Percentiles rank a stretch among this genome's conserved stretches.
Evolutionary conservation across 148 eudicot species (phyloP).

Genomic region (Cornus suecica): DNA sequence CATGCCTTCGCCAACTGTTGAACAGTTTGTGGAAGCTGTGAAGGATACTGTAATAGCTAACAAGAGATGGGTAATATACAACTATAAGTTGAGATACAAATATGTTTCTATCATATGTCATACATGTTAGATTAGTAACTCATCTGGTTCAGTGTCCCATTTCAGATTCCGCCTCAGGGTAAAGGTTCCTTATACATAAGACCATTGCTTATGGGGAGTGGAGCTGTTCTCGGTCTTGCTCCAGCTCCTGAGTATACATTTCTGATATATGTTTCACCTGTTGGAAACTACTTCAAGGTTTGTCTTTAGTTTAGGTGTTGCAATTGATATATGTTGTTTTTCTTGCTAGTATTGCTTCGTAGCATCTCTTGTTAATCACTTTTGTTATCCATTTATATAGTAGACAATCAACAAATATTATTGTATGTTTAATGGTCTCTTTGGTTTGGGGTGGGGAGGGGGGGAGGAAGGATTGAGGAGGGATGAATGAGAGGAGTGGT

Average conservation of each 20-base stretch:
- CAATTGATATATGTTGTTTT: background rate
- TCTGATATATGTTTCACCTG: constrained; percentile 85
- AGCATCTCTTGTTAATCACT: background rate
- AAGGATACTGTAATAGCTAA: constrained; percentile 81
- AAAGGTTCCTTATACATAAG: constrained; percentile 88
- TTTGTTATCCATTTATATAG: background rate
- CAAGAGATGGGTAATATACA: constrained; percentile 76
- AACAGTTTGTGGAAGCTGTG: constrained; percentile 90
- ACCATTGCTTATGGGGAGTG: constrained; percentile 95
- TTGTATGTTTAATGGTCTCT: too few relatives aligned
- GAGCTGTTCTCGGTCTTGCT: constrained; percentile 88
- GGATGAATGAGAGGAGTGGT: too few relatives aligned
- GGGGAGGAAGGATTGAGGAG: too few relatives aligned
- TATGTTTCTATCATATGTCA: background rate
- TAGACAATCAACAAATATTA: background rate
- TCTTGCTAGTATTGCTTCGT: background rate
- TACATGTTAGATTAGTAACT: background rate
- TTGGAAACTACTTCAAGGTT: constrained; percentile 97
- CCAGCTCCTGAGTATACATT: constrained; percentile 98
- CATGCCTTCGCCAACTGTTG: constrained; percentile 94
- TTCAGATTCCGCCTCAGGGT: constrained; percentile 88
- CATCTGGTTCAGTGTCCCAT: constrained; percentile 8
- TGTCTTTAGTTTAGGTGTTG: constrained; percentile 5
- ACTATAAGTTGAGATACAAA: background rate
- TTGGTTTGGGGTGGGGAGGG: too few relatives aligned